Base-by-base conservation (phyloP, 1,284 basidiomycete species). In the Boletus smithii region DNA sequence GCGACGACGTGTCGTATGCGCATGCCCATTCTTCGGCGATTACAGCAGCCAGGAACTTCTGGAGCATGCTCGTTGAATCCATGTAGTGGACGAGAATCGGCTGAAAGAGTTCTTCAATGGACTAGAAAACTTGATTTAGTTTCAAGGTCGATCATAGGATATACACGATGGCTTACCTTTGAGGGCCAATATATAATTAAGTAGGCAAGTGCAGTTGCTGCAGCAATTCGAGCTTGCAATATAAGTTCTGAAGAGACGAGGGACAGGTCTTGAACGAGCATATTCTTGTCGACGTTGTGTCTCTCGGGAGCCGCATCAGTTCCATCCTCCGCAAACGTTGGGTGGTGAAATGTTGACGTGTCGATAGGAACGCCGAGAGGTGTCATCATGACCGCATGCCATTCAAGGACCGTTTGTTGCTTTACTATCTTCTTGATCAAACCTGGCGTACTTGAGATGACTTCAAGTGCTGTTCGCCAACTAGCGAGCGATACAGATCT, bases 271-370 rank as follows among this genome's bases (percentile, higher is more conserved):
- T 98, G 95, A 0, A 83, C 77, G 39, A 98, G 76, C 82, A 99
- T 95, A 49, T 89, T 90, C 74, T 94, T 98, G 73, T 99, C 97
- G 23, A 99, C 90, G 59, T 97, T 95, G 65, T 99, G 90, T 27
- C 83, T 77, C 61, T 91, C 86, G 2, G 59, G 70, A 4, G 71
- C 69, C 17, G 63, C 66, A 48, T 71, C 73, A 36, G 56, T 58
- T 13, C 75, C 75, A 46, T 77, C 72, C 30, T 69, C 68, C 23
- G 73, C 62, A 17, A 76, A 65, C 10, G 72, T 69, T 3, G 87
- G 81, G 42, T 79, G 75, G 65, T 85, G 88, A 65, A 99, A 94
- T 10, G 77, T 74, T 0, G 77, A 65, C 0, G 81, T 67, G 58
- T 97, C 85, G 55, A 99, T 79, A 0, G 90, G 76, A 22, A 83